phyloP scores from a whole-genome alignment of 1,139 yeast species.

The Debaryomycetaceae sp. region DNA sequence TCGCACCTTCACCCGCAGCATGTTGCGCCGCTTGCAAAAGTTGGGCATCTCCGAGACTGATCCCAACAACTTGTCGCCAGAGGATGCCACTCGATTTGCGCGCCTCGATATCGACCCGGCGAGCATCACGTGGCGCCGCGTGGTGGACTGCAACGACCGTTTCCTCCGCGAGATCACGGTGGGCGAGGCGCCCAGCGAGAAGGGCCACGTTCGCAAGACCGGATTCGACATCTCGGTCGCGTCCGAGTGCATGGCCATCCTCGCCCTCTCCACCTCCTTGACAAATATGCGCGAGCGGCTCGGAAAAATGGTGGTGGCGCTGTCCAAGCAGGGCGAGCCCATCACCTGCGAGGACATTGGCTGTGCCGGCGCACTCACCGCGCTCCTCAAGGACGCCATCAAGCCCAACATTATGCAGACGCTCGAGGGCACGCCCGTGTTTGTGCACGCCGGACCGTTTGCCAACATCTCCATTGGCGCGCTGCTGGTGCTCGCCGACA shows the following conservation, averaged over 20 bases:
- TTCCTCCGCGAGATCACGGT: conserved; percentile 84
- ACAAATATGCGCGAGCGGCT: conserved; percentile 83
- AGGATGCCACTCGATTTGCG: conserved; percentile 66
- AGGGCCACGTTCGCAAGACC: conserved; percentile 78
- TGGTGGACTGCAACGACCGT: conserved; percentile 92
- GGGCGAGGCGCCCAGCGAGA: conserved; percentile 92
- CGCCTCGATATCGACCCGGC: conserved; percentile 90
- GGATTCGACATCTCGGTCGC: conserved; percentile 98
- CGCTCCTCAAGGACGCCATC: conserved; percentile 90
- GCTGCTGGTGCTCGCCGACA: conserved; percentile 87
- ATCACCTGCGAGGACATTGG: conserved; percentile 95
- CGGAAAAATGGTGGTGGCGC: conserved; percentile 85
- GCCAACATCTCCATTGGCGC: conserved; percentile 98
- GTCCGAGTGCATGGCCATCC: conserved; percentile 94
- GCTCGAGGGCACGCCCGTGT: conserved; percentile 95
- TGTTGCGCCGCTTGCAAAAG: conserved; percentile 69
- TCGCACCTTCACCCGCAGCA: conserved; percentile 67
- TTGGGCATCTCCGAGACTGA: conserved; percentile 73
- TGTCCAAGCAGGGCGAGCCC: conserved; percentile 75
- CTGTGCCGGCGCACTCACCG: conserved; percentile 95
- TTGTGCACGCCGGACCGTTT: conserved; percentile 97
- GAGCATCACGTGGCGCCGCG: conserved; percentile 93
- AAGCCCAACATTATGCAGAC: conserved; percentile 98
- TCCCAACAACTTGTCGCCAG: conserved; percentile 73
- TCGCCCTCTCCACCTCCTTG: conserved; percentile 79